phyloP scores from a whole-genome alignment of 2,329 filamentous ascomycete species.

The Colletotrichum incanum region DNA sequence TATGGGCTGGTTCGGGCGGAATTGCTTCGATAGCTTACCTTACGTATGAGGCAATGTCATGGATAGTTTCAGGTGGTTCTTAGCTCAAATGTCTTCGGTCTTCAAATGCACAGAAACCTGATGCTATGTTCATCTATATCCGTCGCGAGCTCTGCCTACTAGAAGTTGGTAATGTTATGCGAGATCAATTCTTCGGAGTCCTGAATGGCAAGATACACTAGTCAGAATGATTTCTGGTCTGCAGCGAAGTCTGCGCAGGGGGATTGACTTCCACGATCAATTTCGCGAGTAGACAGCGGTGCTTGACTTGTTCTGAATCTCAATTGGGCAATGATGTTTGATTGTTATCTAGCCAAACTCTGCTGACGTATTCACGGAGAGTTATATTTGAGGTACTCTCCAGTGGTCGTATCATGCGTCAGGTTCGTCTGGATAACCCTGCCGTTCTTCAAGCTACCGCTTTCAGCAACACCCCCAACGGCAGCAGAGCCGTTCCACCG shows the following conservation, averaged over 20 bases:
- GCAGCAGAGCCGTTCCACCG: slow-evolving; percentile 52
- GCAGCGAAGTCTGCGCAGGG: not conserved
- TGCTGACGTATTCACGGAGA: not conserved
- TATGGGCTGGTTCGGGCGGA: not conserved
- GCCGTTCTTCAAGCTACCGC: slow-evolving; percentile 69
- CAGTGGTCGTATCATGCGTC: slow-evolving; percentile 54
- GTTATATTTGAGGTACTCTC: slow-evolving; percentile 30
- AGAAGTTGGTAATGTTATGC: not conserved
- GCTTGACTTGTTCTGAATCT: not conserved
- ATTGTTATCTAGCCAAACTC: too few species aligned
- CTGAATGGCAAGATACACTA: not conserved
- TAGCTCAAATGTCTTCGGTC: not conserved
- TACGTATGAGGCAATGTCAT: slow-evolving; percentile 15
- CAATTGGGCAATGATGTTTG: too few species aligned
- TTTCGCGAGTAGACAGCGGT: not conserved
- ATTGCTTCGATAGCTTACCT: not conserved
- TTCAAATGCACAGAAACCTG: too few species aligned
- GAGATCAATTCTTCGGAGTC: not conserved
- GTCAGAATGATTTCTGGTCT: too few species aligned
- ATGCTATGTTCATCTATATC: too few species aligned
- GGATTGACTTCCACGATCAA: not conserved
- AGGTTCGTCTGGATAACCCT: slow-evolving; percentile 64
- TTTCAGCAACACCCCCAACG: slow-evolving; percentile 62
- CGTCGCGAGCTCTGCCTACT: not conserved
- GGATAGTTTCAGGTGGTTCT: not conserved